A percentile compares a stretch with the other conserved stretches of the same genome.
These are phyloP conservation scores for Podaxis sp. DNA, from an alignment of 768 basidiomycete genomes.

Conservation along the genomic window DNA sequence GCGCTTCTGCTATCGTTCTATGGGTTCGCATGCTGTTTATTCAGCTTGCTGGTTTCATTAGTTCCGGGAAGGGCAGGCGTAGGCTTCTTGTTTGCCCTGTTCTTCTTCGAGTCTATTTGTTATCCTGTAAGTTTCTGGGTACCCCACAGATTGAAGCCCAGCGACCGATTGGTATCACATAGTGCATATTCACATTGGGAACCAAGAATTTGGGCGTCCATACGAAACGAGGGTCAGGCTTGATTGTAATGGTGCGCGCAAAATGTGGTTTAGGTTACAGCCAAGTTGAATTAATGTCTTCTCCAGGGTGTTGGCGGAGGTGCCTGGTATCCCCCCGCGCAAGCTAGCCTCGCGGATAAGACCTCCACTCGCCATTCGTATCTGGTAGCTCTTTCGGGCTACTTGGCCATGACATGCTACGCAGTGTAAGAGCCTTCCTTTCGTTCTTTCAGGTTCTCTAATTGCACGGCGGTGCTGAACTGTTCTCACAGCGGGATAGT, in stretches of 20 bases:
- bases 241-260: constrained; percentile 58
- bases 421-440: constrained; percentile 43
- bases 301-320: constrained; percentile 55
- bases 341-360: constrained; percentile 53
- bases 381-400: constrained; percentile 60
- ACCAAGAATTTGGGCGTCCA: constrained; percentile 64
- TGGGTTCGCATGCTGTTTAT: constrained; percentile 48
- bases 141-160: background rate
- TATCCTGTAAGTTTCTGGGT: constrained; percentile 48
- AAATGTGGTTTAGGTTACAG: constrained; percentile 15
- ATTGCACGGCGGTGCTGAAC: constrained; percentile 2
- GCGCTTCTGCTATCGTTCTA: constrained; percentile 60
- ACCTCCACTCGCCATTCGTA: constrained; percentile 54
- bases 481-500: constrained; percentile 46
- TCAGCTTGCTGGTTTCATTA: constrained; percentile 50
- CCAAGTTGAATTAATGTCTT: background rate
- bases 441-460: background rate
- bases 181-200: constrained; percentile 64
- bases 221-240: constrained; percentile 60
- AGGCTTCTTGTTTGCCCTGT: constrained; percentile 60
- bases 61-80: constrained; percentile 55
- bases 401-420: constrained; percentile 56
- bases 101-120: constrained; percentile 79
- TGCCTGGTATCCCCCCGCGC: constrained; percentile 68
- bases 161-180: background rate